A percentile compares a stretch with the other conserved stretches of the same genome.
phyloP scores from a whole-genome alignment of 1,284 basidiomycete species.

The Ceraceosorus guamensis region DNA sequence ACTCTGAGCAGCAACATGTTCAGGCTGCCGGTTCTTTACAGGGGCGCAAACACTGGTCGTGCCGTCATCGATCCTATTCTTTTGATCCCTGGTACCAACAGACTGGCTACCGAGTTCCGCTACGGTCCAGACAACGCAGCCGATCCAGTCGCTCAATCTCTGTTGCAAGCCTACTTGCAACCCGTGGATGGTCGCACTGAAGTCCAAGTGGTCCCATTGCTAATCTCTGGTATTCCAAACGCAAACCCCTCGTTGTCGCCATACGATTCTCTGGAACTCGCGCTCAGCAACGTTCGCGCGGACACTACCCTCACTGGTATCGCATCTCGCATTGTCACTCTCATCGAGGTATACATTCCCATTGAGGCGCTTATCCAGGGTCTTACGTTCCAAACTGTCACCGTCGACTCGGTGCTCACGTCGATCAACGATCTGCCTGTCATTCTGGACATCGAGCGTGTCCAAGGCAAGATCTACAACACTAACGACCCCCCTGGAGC shows the following conservation, averaged over 20 bases:
- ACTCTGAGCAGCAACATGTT: constrained; percentile 60
- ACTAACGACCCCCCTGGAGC: constrained; percentile 14
- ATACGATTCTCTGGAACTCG: constrained; percentile 59
- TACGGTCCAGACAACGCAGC: constrained; percentile 54
- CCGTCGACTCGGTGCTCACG: constrained; percentile 18
- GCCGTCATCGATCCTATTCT: constrained; percentile 51
- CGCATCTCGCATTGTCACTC: constrained; percentile 24
- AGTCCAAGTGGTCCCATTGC: constrained; percentile 6
- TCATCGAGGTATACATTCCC: constrained; percentile 27
- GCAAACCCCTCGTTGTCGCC: constrained; percentile 56
- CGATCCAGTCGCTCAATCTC: constrained; percentile 58
- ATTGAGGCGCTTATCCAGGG: constrained; percentile 16
- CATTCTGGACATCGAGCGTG: constrained; percentile 17
- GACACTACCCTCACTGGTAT: constrained; percentile 55
- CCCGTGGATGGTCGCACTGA: constrained; percentile 10
- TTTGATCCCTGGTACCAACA: constrained; percentile 59
- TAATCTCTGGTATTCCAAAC: constrained; percentile 13
- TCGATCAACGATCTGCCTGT: constrained; percentile 19
- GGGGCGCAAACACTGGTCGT: constrained; percentile 52
- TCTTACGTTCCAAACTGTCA: constrained; percentile 12
- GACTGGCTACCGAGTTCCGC: constrained; percentile 58
- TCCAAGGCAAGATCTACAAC: constrained; percentile 1
- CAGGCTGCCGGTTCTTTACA: constrained; percentile 59
- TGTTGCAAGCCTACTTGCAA: constrained; percentile 42
- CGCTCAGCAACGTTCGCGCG: constrained; percentile 58